These are phyloP conservation scores for Dillenia turbinata DNA, from an alignment of 164 flowering plant species.

Conservation along the genomic window DNA sequence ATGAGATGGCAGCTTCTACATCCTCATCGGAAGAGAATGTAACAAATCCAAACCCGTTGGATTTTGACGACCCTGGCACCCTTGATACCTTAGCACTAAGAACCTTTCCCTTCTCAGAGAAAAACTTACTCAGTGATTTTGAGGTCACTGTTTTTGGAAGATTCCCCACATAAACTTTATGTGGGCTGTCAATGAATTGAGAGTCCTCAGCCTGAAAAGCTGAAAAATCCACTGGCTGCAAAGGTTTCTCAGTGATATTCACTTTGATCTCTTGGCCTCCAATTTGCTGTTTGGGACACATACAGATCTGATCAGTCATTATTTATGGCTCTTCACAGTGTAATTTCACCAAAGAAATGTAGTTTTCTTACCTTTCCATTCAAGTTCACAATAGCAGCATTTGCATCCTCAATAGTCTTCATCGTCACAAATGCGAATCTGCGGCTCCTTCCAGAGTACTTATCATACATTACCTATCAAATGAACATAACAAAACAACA, in stretches of 20 bases:
- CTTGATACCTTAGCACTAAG: constrained; percentile 82
- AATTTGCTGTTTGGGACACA: constrained; percentile 49
- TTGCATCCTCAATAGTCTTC: constrained; percentile 90
- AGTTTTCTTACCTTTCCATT: constrained; percentile 62
- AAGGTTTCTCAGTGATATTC: constrained; percentile 84
- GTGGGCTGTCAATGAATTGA: constrained; percentile 72
- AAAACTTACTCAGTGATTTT: constrained; percentile 55
- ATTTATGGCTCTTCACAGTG: background rate
- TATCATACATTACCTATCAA: constrained; percentile 87
- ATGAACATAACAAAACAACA: constrained; percentile 1
- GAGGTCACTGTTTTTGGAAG: constrained; percentile 84
- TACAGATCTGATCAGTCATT: background rate
- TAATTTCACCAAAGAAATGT: background rate
- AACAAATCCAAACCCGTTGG: constrained; percentile 88
- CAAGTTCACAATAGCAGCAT: constrained; percentile 75
- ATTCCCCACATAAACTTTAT: constrained; percentile 97
- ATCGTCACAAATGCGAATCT: constrained; percentile 89
- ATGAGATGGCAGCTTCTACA: constrained; percentile 76
- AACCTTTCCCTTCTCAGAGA: constrained; percentile 82
- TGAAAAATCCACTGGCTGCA: constrained; percentile 33
- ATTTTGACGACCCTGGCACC: constrained; percentile 84
- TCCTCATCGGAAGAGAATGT: constrained; percentile 86
- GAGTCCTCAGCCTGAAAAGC: constrained; percentile 70
- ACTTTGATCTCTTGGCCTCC: constrained; percentile 90
- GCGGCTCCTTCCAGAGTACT: constrained; percentile 82